Evolutionary conservation across 306 rosid species (phyloP).

Genomic region (Prunus armeniaca): DNA sequence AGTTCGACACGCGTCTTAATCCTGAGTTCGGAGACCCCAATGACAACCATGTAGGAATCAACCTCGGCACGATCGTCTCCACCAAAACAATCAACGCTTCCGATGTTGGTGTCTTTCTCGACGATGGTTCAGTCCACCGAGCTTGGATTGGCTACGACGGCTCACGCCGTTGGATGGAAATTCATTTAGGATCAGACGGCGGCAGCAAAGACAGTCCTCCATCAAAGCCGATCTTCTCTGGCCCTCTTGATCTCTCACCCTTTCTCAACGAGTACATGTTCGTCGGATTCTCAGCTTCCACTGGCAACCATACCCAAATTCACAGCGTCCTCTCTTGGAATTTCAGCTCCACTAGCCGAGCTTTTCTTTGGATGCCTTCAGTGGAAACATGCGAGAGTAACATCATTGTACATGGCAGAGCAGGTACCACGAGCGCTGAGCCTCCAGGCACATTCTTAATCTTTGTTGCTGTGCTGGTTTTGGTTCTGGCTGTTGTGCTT

Average conservation of each 20-base stretch:
- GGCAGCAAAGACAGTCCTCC: conserved; percentile 30
- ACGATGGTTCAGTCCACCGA: conserved; percentile 31
- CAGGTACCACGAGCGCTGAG: conserved; percentile 9
- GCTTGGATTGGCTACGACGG: conserved; percentile 67
- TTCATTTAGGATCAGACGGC: conserved; percentile 39
- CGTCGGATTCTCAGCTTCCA: conserved; percentile 82
- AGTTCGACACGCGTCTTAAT: conserved; percentile 60
- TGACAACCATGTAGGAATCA: conserved; percentile 76
- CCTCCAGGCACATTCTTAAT: conserved; percentile 45
- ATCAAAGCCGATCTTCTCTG: conserved; percentile 52
- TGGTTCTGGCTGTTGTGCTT: conserved; percentile 36
- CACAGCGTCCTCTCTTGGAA: conserved; percentile 70
- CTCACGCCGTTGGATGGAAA: conserved; percentile 51
- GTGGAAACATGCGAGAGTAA: conserved; percentile 53
- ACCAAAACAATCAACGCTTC: conserved; percentile 48
- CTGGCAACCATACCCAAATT: conserved; percentile 69
- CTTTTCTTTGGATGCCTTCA: conserved; percentile 59
- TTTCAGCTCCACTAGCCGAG: conserved; percentile 63
- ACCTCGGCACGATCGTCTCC: conserved; percentile 61
- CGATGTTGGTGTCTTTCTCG: conserved; percentile 37
- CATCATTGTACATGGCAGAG: conserved; percentile 36
- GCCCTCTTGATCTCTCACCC: conserved; percentile 33
- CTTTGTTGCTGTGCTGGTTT: conserved; percentile 44
- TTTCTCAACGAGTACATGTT: conserved; percentile 75
- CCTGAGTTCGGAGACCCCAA: conserved; percentile 72